These are phyloP conservation scores for Boletus mariae DNA, from an alignment of 1,284 basidiomycete genomes.

Conservation along the genomic window DNA sequence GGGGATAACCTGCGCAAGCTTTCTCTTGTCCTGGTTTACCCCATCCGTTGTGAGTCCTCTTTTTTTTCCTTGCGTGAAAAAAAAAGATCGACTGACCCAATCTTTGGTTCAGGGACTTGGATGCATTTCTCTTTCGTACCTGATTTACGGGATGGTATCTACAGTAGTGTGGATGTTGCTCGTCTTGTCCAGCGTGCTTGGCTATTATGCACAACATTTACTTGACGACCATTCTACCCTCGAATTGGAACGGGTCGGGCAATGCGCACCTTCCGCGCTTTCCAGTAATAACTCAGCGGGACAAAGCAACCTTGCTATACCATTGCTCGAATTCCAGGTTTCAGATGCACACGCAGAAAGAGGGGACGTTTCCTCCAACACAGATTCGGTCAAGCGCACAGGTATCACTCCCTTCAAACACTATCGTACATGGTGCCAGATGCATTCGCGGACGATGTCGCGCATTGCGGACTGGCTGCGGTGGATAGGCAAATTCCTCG, in stretches of 20 bases:
- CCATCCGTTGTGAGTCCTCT: conserved; percentile 31
- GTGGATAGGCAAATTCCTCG: conserved; percentile 24
- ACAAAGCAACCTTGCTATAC: not conserved
- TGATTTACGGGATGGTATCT: conserved; percentile 37
- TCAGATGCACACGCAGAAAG: not conserved
- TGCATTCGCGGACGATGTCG: not conserved
- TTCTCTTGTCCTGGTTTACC: conserved; percentile 37
- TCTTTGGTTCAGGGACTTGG: too few relatives aligned
- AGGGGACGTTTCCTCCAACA: not conserved
- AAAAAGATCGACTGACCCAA: too few relatives aligned
- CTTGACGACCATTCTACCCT: not conserved
- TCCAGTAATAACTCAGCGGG: too few relatives aligned
- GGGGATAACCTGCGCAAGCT: conserved; percentile 36
- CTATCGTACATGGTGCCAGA: not conserved
- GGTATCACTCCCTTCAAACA: not conserved
- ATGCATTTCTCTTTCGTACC: conserved; percentile 38
- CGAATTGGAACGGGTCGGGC: not conserved
- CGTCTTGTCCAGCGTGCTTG: conserved; percentile 35
- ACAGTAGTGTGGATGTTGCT: conserved; percentile 39
- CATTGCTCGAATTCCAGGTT: not conserved
- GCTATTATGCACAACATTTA: conserved; percentile 27
- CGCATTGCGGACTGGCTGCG: conserved; percentile 17
- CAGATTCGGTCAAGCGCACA: not conserved
- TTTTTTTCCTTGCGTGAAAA: too few relatives aligned
- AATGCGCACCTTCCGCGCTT: too few relatives aligned